Evolutionary conservation across 257 asterid genomes (phyloP), one percentile per base, ranked within the genome.

Genomic region (Lithospermum erythrorhizon): DNA sequence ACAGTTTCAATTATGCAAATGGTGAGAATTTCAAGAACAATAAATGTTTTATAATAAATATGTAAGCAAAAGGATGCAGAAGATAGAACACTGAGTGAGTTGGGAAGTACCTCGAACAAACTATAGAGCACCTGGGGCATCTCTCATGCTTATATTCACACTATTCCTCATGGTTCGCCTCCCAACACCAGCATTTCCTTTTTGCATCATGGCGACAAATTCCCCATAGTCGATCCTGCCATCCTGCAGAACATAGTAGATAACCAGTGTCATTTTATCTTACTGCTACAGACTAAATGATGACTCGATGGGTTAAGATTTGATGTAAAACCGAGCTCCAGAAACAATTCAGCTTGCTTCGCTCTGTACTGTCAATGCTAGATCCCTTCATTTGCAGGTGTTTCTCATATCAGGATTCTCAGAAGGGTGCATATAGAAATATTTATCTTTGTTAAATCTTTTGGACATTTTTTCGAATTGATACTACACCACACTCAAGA

Each of bases 131-230:
- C 74, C 82, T 0, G 79, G 68, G 27, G 73, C 76, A 71, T 71
- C 80, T 68, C 83, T 71, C 80, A 78, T 74, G 76, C 83, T 78
- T 55, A 78, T 62, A 68, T 78, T 78, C 48, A 78, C 65, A 65
- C 80, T 78, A 65, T 74, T 78, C 58, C 83, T 61, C 83, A 78
- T 78, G 1, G 83, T 78, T 62, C 83, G 73, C 66, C 83, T 71
- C 66, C 83, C 83, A 37, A 78, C 54, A 24, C 83, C 76, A 52
- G 75, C 76, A 71, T 78, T 78, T 45, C 83, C 83, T 68, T 78
- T 78, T 68, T 71, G 72, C 83, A 78, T 78, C 83, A 78, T 78
- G 15, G 83, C 83, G n/a, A 72, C 83, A 74, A 78, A 78, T 66
- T 78, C 83, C 61, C 83, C 80, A 53, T 78, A 78, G 41, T 78